These are phyloP conservation scores for Penicillium dipodomyicola DNA, from an alignment of 495 filamentous ascomycete genomes.

Conservation along the genomic window DNA sequence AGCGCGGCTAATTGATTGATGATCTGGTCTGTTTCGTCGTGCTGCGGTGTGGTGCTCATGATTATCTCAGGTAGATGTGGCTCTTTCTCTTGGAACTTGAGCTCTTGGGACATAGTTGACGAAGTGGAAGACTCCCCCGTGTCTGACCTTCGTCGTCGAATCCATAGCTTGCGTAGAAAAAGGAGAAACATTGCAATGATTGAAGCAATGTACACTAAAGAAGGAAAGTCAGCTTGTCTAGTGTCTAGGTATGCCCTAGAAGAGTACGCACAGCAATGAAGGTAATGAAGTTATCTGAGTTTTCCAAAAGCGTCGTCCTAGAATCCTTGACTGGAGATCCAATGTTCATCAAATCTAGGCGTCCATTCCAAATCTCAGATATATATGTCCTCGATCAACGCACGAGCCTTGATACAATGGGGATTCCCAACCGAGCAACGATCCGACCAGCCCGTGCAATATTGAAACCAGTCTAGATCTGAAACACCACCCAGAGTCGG, in stretches of 20 bases:
- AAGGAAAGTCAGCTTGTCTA: not conserved
- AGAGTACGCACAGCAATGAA: not conserved
- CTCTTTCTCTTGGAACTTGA: not conserved
- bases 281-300: not conserved
- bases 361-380: not conserved
- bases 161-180: conserved; percentile 9
- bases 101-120: not conserved
- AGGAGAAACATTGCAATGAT: conserved; percentile 14
- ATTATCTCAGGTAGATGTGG: not conserved
- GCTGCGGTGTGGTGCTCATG: not conserved
- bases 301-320: not conserved
- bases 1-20: conserved; percentile 19
- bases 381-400: not conserved
- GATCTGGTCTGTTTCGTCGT: conserved; percentile 18
- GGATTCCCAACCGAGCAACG: not conserved
- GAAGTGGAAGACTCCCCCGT: not conserved
- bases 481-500: conserved; percentile 7
- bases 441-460: conserved; percentile 1
- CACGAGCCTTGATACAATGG: not conserved
- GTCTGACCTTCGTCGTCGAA: conserved; percentile 7
- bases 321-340: not conserved
- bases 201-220: not conserved
- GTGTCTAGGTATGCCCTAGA: not conserved
- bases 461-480: conserved; percentile 3
- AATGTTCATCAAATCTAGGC: not conserved